Evolutionary conservation across 805 yeast genomes (phyloP).

Genomic region (Hanseniaspora pseudoguilliermondii): DNA sequence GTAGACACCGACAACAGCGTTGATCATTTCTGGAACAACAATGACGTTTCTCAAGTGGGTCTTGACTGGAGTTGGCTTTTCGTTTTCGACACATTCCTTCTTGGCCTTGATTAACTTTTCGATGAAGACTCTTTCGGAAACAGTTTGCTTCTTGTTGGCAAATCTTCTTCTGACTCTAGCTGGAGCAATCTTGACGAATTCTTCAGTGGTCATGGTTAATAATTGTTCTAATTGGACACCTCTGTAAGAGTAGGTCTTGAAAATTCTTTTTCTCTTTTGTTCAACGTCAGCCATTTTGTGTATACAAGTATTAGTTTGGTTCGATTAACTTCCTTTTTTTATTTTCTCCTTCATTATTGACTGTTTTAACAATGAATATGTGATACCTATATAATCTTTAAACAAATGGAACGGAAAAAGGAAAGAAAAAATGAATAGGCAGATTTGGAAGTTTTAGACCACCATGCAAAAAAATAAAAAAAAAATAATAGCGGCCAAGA

Average conservation of each 20-base stretch:
- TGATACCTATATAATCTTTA: too few relatives aligned
- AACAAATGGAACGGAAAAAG: too few relatives aligned
- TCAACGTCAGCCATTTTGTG: constrained; percentile 24
- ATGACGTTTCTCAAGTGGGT: constrained; percentile 99
- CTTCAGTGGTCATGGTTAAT: constrained; percentile 88
- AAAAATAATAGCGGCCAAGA: too few relatives aligned
- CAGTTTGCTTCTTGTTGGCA: constrained; percentile 89
- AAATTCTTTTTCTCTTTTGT: constrained; percentile 72
- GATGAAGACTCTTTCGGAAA: constrained; percentile 55
- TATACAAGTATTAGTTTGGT: constrained; percentile 2
- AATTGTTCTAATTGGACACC: constrained; percentile 95
- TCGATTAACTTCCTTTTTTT: too few relatives aligned
- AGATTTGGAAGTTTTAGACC: too few relatives aligned
- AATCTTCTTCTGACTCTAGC: constrained; percentile 99
- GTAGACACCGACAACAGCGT: constrained; percentile 97
- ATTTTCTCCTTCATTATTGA: too few relatives aligned
- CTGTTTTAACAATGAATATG: too few relatives aligned
- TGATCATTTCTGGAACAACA: constrained; percentile 99
- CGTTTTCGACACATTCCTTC: constrained; percentile 76
- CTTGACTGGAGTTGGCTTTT: constrained; percentile 96
- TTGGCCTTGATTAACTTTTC: constrained; percentile 97
- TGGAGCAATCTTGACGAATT: constrained; percentile 88
- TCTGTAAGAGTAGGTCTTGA: constrained; percentile 95
- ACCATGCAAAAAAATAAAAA: too few relatives aligned
- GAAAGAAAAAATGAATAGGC: too few relatives aligned